Conservation (phyloP, 495 filamentous ascomycete species). For the Xylaria scruposa region DNA sequence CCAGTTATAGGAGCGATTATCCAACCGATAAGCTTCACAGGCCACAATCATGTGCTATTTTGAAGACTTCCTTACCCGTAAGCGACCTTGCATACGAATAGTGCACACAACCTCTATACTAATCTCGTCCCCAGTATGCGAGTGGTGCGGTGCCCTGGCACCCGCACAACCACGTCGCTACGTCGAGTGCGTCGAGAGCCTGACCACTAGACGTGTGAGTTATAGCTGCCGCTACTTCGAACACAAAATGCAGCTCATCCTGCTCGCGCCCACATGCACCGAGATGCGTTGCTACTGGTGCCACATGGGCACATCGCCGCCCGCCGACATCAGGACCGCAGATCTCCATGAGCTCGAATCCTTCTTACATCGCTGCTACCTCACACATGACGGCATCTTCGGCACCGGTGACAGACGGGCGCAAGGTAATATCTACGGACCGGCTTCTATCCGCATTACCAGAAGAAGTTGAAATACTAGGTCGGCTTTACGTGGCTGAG, state of each 20-base stretch:
- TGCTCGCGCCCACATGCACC: background rate
- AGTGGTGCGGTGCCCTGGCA: background rate
- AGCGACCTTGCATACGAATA: background rate
- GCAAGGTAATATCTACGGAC: background rate
- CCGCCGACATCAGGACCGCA: background rate
- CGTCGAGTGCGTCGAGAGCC: background rate
- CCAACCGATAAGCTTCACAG: background rate
- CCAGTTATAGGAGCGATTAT: background rate
- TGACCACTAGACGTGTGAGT: background rate
- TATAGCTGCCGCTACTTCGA: background rate
- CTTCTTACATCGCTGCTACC: background rate
- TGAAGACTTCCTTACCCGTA: background rate
- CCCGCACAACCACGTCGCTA: background rate
- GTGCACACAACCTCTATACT: background rate
- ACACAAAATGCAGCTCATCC: background rate
- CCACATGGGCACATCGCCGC: background rate
- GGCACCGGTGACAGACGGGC: background rate
- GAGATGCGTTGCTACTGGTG: constrained; percentile 1
- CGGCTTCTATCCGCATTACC: background rate
- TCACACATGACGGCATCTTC: background rate
- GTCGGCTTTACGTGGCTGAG: background rate
- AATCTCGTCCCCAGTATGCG: background rate
- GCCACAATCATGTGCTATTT: background rate
- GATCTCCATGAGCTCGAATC: background rate
- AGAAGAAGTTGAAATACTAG: background rate